A percentile compares a stretch with the other conserved stretches of the same genome.
Conservation (phyloP, 352 stramenopile genomes). For the Pythium aquatile region DNA sequence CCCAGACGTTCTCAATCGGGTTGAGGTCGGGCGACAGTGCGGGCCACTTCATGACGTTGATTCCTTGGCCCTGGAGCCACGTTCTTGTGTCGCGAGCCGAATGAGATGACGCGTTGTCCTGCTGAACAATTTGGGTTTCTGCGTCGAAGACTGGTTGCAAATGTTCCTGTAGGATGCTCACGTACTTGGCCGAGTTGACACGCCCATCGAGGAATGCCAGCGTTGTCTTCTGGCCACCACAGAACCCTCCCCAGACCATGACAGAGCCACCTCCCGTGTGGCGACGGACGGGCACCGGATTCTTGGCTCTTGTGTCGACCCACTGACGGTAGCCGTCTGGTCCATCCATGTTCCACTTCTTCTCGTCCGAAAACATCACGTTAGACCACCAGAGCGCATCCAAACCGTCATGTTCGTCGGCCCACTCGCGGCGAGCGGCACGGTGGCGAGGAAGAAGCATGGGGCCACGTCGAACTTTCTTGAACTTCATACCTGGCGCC, state of each 20-base stretch:
- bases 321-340: conserved; percentile 12
- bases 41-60: too few relatives aligned
- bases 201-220: conserved; percentile 3
- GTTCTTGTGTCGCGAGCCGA: background rate
- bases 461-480: background rate
- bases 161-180: background rate
- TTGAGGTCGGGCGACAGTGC: too few relatives aligned
- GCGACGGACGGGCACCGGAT: background rate
- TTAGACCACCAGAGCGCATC: background rate
- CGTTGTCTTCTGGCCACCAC: background rate
- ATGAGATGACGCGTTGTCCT: background rate
- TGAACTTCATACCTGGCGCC: too few relatives aligned
- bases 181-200: background rate
- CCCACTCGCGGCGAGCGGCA: background rate
- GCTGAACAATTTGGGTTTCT: background rate
- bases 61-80: background rate
- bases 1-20: too few relatives aligned
- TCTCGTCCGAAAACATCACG: conserved; percentile 11
- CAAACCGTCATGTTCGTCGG: background rate
- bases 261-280: conserved; percentile 8
- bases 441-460: background rate
- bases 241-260: conserved; percentile 6
- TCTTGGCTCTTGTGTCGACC: conserved; percentile 2
- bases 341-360: conserved; percentile 15
- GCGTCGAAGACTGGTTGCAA: background rate